Evolutionary conservation across 2,329 filamentous ascomycete genomes (phyloP).

Genomic region (Aureobasidium sp.): DNA sequence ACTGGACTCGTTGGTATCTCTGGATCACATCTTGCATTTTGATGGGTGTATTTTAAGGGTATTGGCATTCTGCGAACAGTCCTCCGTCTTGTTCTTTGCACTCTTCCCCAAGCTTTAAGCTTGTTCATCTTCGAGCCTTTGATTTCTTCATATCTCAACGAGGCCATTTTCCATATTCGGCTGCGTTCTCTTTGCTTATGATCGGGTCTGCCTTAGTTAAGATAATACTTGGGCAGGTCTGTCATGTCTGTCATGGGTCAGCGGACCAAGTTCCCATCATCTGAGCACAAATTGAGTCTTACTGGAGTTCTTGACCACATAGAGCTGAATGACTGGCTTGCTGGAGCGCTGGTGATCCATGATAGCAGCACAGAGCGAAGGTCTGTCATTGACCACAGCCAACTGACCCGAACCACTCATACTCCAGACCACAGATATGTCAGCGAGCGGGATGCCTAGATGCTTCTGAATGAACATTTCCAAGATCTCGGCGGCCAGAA

Average conservation of each 20-base stretch:
- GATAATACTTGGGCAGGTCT: neutral
- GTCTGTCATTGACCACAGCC: neutral
- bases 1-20: neutral
- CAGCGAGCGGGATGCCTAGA: neutral
- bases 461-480: neutral
- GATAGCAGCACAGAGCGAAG: neutral
- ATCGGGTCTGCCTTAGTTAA: neutral
- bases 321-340: neutral
- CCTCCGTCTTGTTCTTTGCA: neutral
- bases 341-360: neutral
- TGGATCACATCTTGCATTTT: neutral
- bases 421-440: neutral
- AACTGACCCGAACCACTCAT: neutral
- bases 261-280: no score
- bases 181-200: neutral
- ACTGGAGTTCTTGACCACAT: neutral
- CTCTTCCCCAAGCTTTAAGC: neutral
- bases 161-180: neutral
- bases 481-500: neutral
- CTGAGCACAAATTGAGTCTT: neutral
- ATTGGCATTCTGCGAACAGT: neutral
- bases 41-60: neutral
- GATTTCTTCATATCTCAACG: neutral
- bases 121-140: neutral
- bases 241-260: neutral